These are phyloP conservation scores for Heliocybe sulcata DNA, from an alignment of 1,284 basidiomycete species.

Conservation along the genomic window DNA sequence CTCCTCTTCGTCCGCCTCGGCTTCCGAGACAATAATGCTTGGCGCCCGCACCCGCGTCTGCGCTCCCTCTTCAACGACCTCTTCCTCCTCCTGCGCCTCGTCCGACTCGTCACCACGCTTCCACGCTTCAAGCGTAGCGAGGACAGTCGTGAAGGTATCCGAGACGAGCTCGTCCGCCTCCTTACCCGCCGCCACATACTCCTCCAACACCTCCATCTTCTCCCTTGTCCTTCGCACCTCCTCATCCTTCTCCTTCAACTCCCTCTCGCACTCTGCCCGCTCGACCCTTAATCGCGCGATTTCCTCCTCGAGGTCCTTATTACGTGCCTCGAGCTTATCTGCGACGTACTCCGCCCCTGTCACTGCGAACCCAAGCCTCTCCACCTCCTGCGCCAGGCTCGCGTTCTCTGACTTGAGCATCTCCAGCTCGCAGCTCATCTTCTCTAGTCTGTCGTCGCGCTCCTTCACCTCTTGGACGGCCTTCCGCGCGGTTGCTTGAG, in stretches of 20 bases:
- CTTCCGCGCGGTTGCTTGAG: neutral
- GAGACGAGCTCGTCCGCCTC: neutral
- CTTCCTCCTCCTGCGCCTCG: neutral
- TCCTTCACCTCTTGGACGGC: neutral
- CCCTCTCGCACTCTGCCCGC: neutral
- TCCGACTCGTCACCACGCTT: slow-evolving; percentile 1
- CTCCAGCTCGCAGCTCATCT: neutral
- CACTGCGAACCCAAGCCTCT: neutral
- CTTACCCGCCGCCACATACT: neutral
- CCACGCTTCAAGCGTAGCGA: slow-evolving; percentile 2
- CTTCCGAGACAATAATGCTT: neutral
- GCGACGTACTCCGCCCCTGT: neutral
- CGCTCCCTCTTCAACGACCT: neutral
- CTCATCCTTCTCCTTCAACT: neutral
- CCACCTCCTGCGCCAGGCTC: neutral
- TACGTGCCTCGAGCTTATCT: neutral
- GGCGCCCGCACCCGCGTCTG: neutral
- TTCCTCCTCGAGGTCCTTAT: neutral
- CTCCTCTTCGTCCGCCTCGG: neutral
- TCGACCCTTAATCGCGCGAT: neutral
- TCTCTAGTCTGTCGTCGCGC: neutral
- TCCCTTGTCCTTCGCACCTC: neutral
- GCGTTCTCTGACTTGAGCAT: neutral
- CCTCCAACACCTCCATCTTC: slow-evolving; percentile 2
- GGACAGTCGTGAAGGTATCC: neutral